Evolutionary conservation across 2,329 filamentous ascomycete species (phyloP), one percentile per base, ranked within the genome.

Genomic region (Raffaelea deltoideospora): DNA sequence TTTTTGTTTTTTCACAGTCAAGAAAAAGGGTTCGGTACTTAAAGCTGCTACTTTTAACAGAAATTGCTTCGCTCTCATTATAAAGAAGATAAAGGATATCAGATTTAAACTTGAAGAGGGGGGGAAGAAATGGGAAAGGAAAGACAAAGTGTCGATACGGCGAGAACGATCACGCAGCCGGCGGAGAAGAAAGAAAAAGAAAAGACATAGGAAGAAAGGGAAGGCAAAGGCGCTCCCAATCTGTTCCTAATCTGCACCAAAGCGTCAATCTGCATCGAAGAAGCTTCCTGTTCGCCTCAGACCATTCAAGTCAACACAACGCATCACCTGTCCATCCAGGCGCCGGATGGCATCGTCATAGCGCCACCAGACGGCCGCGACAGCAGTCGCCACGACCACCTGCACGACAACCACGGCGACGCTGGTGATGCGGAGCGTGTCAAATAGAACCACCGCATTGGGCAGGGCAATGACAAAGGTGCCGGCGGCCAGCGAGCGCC

Each of bases 241-340:
- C 31, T 3, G 15, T 22, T n/a, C 2, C 28, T 8, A 30, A 10
- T 13, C 19, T 10, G 28, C 22, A 35, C 17, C 5, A 8, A 13
- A 18, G 20, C 19, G 18, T 21, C 14, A 57, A 37, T 64, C 56
- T 9, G 49, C 50, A 22, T 67, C 63, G 34, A 67, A 66, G 45
- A 63, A 65, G 44, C 64, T 68, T 15, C 49, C 55, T 6, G 51
- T 53, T 39, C 56, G 45, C 52, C 59, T 64, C 39, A 65, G 35
- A 33, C 57, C 49, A 6, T 11, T 35, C 49, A 65, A 38, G 40
- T 67, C 61, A 7, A 67, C 56, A 13, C 65, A 48, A 5, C 57
- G 57, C 63, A 70, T 64, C 6, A 63, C 53, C 37, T 51, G 50
- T 4, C 65, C 66, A 41, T 70, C 66, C 26, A 58, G 46, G 22